Evolutionary conservation across 2,329 filamentous ascomycete species (phyloP).

Genomic region (Basipetospora sp.): DNA sequence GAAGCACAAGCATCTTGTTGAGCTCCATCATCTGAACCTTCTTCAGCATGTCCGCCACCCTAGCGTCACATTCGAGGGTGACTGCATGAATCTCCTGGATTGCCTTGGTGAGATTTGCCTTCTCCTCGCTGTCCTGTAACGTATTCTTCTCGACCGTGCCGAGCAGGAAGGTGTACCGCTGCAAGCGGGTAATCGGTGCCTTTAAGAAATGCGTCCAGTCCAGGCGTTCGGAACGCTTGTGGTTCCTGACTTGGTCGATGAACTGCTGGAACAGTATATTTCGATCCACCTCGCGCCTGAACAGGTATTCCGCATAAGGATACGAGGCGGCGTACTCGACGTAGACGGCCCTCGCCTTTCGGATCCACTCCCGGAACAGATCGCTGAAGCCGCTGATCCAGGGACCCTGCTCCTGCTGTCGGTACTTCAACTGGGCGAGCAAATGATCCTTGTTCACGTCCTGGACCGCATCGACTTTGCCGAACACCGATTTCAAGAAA

Average conservation of each 20-base stretch:
- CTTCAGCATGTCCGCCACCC: constrained; percentile 82
- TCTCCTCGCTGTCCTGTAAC: constrained; percentile 73
- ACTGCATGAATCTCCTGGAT: constrained; percentile 86
- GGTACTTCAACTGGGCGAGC: constrained; percentile 84
- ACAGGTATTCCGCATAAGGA: constrained; percentile 65
- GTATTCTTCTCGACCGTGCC: constrained; percentile 74
- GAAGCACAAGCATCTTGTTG: constrained; percentile 64
- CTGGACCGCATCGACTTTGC: constrained; percentile 76
- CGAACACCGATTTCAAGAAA: constrained; percentile 77
- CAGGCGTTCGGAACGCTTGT: constrained; percentile 67
- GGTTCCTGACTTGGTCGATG: constrained; percentile 61
- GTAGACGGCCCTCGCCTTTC: constrained; percentile 78
- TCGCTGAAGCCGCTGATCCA: constrained; percentile 92
- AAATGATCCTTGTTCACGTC: constrained; percentile 86
- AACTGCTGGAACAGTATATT: constrained; percentile 82
- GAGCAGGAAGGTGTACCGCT: constrained; percentile 75
- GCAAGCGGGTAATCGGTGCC: constrained; percentile 78
- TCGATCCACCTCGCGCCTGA: constrained; percentile 69
- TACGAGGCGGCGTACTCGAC: constrained; percentile 84
- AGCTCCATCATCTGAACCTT: constrained; percentile 82
- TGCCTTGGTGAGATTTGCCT: constrained; percentile 65
- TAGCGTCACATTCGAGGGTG: constrained; percentile 77
- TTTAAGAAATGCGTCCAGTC: constrained; percentile 94
- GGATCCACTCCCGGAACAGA: constrained; percentile 95
- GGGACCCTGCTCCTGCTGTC: constrained; percentile 89